Evolutionary conservation across 345 rosid species (phyloP), one percentile per base, ranked within the genome.

Genomic region (Aquilaria sinensis): DNA sequence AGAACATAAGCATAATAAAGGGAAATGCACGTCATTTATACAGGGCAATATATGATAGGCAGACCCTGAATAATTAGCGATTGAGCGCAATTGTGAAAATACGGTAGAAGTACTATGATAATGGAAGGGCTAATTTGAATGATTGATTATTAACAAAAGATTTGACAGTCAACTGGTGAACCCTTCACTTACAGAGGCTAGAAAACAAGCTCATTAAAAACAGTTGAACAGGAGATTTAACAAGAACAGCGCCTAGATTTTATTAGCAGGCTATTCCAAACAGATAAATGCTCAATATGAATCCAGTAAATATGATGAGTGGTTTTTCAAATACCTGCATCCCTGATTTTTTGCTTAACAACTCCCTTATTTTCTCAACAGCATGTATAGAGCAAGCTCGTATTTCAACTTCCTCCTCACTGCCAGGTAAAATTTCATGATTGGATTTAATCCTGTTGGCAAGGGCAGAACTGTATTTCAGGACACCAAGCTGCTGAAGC

Each of bases 321-420:
- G 3, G 3, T 53, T 52, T 53, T 8, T 14, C n/a, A 37, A 37
- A 46, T 68, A 88, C 96, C 92, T 82, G 86, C 65, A 74, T 85
- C 75, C 88, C 88, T 52, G 71, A 77, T 72, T 84, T 89, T 30
- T 5, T 72, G 33, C 58, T 58, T 49, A 89, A 63, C 66, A 86
- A 49, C 72, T 86, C 96, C 79, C 80, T 73, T 76, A 86, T 82
- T 74, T 84, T 86, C 78, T 89, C 96, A 65, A 86, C 96, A 41
- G 96, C 96, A 78, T 82, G 76, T 62, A 89, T 66, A 41, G 96
- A 78, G 72, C 92, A 89, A 54, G 96, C 96, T 57, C 92, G 83
- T 53, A 86, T 73, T 78, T 89, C 96, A 59, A 89, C 75, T 75
- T 89, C 96, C 81, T 89, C 92, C 70, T 89, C 88, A 45, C 83